Base-by-base conservation (phyloP, 1,284 basidiomycete genomes). In the Pseudomicrostroma phylloplanum region DNA sequence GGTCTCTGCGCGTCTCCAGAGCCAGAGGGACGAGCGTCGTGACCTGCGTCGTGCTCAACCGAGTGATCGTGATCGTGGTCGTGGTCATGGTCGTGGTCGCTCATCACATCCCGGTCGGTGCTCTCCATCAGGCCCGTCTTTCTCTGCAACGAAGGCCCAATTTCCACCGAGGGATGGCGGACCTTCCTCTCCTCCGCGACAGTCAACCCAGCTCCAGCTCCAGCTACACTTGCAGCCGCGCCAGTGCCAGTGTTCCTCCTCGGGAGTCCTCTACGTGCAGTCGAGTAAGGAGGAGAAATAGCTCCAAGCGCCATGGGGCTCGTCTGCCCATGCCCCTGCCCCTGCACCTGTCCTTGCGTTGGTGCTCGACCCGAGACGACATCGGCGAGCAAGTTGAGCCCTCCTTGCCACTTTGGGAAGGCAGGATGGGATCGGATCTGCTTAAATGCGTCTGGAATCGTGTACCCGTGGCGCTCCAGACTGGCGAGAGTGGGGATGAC, bases 331-430 rank as follows among this genome's bases (percentile, higher is more conserved):
- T 36, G 30, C 9, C 30, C 30, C 9, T 36, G 30, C 36, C 13
- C 55, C 6, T 1, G 41, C 36, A 40, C 39, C 13, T 36, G 30
- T 36, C 30, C 30, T 36, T 36, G 30, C 36, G 55, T 19, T 30
- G 59, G 26, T 13, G 60, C 46, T 13, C 72, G 62, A 46, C 67
- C 67, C 39, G 68, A 66, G 15, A 78, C 73, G 11, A 78, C 73
- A 26, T 77, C 75, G 8, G 77, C 77, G 15, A 78, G 71, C 19
- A 77, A 62, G 19, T 73, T 68, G n/a, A 77, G 62, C 2, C 77
- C 75, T 11, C 73, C 76, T 39, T 65, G 61, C 63, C 68, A 75
- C 43, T 67, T 63, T 1, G 64, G 58, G 63, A 75, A 78, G 46
- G 67, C 67, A 8, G 75, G 76, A 41, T 78, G 77, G n/a, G 64